Evolutionary conservation across 805 yeast species (phyloP).

Genomic region (Yarrowia alimentaria): DNA sequence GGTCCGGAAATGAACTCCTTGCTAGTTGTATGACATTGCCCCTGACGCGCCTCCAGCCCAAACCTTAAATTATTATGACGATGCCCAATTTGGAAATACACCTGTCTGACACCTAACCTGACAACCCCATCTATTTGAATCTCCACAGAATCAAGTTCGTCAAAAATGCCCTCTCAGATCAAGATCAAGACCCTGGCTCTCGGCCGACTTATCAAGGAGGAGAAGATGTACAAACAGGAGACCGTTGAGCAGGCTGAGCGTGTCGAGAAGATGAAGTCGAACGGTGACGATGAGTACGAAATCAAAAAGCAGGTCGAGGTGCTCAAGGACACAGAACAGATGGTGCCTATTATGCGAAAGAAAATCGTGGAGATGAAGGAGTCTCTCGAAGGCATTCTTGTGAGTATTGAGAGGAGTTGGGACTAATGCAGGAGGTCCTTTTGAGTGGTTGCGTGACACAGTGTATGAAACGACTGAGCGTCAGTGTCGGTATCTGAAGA

Average conservation of each 20-base stretch:
- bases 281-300: conserved; percentile 61
- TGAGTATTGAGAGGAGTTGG: conserved; percentile 16
- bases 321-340: conserved; percentile 52
- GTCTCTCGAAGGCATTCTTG: conserved; percentile 45
- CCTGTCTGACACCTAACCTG: not conserved
- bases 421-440: too few relatives aligned
- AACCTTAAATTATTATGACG: conserved; percentile 1
- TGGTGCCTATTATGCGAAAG: conserved; percentile 50
- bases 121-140: not conserved
- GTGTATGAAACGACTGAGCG: too few relatives aligned
- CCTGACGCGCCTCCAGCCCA: conserved; percentile 22
- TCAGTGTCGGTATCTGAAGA: too few relatives aligned
- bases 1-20: too few relatives aligned
- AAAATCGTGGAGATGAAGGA: conserved; percentile 45
- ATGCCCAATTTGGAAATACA: conserved; percentile 5
- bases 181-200: conserved; percentile 73
- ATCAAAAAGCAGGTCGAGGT: conserved; percentile 53
- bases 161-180: conserved; percentile 57
- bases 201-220: conserved; percentile 66
- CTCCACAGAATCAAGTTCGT: not conserved
- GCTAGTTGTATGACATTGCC: too few relatives aligned
- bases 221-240: conserved; percentile 58
- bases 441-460: too few relatives aligned
- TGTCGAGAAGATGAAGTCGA: conserved; percentile 49
- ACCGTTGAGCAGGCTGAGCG: conserved; percentile 51